Conservation (phyloP, 2,329 filamentous ascomycete species). For the Aspergillus luchuensis region DNA sequence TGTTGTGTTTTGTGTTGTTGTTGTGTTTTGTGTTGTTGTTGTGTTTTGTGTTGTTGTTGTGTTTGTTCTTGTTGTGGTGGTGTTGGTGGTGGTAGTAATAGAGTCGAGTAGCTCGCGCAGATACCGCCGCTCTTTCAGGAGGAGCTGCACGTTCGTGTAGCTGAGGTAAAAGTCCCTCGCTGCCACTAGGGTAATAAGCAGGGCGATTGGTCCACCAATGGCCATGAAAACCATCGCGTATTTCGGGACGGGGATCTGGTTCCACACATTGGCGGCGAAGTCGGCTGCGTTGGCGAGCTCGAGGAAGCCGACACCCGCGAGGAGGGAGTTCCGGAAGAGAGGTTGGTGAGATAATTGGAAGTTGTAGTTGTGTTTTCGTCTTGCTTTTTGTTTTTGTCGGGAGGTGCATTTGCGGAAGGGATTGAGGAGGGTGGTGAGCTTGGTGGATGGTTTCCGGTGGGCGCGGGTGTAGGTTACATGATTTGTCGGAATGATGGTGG, state of each 20-base stretch:
- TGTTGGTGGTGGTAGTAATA: conserved; percentile 12
- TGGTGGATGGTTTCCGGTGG: conserved; percentile 13
- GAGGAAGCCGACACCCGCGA: conserved; percentile 52
- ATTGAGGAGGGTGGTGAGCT: conserved; percentile 5
- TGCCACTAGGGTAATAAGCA: conserved; percentile 51
- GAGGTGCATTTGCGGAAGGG: conserved; percentile 11
- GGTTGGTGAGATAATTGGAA: conserved; percentile 23
- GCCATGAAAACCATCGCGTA: conserved; percentile 55
- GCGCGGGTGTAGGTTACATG: conserved; percentile 19
- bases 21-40: too few relatives aligned
- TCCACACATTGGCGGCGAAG: conserved; percentile 62
- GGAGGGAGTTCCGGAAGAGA: conserved; percentile 39
- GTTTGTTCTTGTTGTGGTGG: background rate
- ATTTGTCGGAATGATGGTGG: too few relatives aligned
- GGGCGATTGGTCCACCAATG: conserved; percentile 53
- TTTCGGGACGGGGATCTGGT: conserved; percentile 52
- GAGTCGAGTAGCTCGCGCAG: conserved; percentile 17
- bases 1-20: too few relatives aligned
- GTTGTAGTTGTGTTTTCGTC: too few relatives aligned
- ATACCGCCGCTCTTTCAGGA: conserved; percentile 48
- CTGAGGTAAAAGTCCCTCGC: conserved; percentile 49
- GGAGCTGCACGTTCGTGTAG: conserved; percentile 50
- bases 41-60: too few relatives aligned
- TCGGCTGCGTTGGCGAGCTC: conserved; percentile 60
- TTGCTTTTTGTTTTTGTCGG: background rate